Conservation (phyloP, 352 stramenopile genomes). For the Pythium sp. region DNA sequence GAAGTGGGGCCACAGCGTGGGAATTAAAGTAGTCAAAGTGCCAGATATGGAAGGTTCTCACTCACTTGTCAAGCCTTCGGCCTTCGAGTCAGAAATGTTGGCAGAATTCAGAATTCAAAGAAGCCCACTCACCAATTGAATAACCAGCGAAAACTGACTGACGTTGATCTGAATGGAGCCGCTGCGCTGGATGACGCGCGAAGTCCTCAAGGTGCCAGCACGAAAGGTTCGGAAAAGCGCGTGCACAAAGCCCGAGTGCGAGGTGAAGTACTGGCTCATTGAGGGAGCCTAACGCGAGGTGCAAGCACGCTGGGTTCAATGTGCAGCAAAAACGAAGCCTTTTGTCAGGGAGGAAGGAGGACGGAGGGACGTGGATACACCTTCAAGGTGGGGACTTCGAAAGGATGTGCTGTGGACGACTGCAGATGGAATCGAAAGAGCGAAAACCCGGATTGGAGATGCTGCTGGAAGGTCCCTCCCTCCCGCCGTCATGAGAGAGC, state of each 20-base stretch:
- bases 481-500: not conserved
- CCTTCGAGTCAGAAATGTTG: not conserved
- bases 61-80: not conserved
- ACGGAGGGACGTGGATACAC: not conserved
- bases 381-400: not conserved
- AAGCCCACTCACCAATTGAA: not conserved
- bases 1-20: not conserved
- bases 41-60: not conserved
- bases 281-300: not conserved
- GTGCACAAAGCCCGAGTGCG: not conserved
- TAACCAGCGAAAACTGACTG: not conserved
- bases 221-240: not conserved
- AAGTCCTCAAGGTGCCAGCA: not conserved
- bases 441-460: not conserved
- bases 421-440: not conserved
- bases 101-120: not conserved
- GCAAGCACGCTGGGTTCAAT: not conserved
- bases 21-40: not conserved
- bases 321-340: not conserved
- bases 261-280: not conserved
- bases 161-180: not conserved
- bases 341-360: not conserved
- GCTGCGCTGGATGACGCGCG: not conserved
- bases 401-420: not conserved
- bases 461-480: not conserved